Evolutionary conservation across 768 basidiomycete genomes (phyloP).

Genomic region (Ramaria rubella): DNA sequence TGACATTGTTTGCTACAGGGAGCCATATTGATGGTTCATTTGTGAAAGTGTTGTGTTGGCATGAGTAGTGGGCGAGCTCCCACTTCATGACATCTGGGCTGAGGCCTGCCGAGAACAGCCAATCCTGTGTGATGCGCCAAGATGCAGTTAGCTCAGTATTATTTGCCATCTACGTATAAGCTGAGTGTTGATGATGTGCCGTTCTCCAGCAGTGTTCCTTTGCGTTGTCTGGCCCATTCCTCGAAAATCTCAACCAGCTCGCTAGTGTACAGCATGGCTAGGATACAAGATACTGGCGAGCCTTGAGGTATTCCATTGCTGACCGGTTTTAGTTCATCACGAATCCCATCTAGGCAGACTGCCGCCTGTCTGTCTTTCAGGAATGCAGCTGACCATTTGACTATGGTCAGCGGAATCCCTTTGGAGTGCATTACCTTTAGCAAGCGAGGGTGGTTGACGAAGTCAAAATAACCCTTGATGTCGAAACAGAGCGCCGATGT

Average conservation of each 20-base stretch:
- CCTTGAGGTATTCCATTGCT: too few species aligned
- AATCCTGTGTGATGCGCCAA: not conserved
- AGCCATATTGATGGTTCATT: not conserved
- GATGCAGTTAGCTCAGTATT: not conserved
- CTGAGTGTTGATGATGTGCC: too few species aligned
- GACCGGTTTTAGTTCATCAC: too few species aligned
- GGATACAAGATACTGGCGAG: too few species aligned
- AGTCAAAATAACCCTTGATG: too few species aligned
- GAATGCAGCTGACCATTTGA: conserved; percentile 12
- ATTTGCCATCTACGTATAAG: conserved; percentile 12
- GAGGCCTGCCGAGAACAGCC: not conserved
- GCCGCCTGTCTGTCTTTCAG: conserved; percentile 8
- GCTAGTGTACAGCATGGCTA: too few species aligned
- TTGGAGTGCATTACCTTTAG: conserved; percentile 6
- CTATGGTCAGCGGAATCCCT: conserved; percentile 8
- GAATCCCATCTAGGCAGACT: conserved; percentile 15
- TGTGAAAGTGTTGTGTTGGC: not conserved
- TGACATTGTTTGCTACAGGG: not conserved
- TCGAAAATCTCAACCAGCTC: too few species aligned
- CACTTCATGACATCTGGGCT: too few species aligned
- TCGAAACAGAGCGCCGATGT: too few species aligned
- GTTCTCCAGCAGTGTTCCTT: too few species aligned
- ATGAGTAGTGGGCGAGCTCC: too few species aligned
- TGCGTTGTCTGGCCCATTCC: too few species aligned
- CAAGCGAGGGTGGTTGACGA: conserved; percentile 16